These are phyloP conservation scores for Dictyophora rubrovolvata DNA, from an alignment of 768 basidiomycete species.

Conservation along the genomic window DNA sequence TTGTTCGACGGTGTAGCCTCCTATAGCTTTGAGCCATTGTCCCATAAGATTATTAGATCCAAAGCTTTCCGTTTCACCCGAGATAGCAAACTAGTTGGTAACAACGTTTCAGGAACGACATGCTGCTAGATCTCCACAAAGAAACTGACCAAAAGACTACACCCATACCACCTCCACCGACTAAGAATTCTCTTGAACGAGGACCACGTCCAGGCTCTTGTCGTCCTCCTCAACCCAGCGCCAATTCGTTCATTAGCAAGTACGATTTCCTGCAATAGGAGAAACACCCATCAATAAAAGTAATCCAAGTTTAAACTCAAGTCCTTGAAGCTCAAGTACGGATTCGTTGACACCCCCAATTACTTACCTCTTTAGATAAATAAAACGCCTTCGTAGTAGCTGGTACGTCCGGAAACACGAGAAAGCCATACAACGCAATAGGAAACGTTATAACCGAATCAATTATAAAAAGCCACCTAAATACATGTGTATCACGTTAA, in stretches of 20 bases:
- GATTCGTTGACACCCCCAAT: slow-evolving; percentile 9
- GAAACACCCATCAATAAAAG: neutral
- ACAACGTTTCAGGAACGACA: no score
- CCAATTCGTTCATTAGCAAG: slow-evolving; percentile 42
- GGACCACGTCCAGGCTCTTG: slow-evolving; percentile 34
- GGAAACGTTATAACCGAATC: slow-evolving; percentile 65
- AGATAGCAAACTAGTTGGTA: slow-evolving; percentile 43
- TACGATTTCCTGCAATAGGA: slow-evolving; percentile 33
- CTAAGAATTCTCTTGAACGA: slow-evolving; percentile 39
- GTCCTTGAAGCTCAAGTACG: neutral
- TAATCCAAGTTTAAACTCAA: no score
- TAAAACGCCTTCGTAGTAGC: slow-evolving; percentile 55
- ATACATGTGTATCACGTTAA: neutral
- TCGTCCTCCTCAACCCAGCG: slow-evolving; percentile 26
- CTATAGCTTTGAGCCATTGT: slow-evolving; percentile 54
- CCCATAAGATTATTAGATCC: slow-evolving; percentile 67
- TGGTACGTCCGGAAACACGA: slow-evolving; percentile 65
- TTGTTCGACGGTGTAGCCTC: slow-evolving; percentile 54
- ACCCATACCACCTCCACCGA: slow-evolving; percentile 61
- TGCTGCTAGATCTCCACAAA: neutral
- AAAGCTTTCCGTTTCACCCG: slow-evolving; percentile 58
- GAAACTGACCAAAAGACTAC: slow-evolving; percentile 45
- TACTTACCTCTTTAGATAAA: slow-evolving; percentile 42
- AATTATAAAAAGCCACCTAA: slow-evolving; percentile 38
- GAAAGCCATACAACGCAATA: slow-evolving; percentile 60